These are phyloP conservation scores for Panaeolus papilionaceus DNA, from an alignment of 768 basidiomycete genomes.

Conservation along the genomic window DNA sequence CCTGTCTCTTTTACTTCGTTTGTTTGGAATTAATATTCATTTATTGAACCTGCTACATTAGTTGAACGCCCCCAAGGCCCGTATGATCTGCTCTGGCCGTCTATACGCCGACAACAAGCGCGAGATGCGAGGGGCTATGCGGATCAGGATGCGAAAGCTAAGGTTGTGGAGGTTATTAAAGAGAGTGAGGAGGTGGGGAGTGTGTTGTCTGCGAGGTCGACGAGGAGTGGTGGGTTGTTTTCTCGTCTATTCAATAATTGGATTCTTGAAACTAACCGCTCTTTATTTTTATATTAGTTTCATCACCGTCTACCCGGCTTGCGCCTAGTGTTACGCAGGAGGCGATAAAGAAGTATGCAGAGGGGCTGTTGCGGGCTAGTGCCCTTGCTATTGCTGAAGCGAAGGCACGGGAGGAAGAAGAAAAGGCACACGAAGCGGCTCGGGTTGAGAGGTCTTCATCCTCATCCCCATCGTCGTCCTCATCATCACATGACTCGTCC, in stretches of 20 bases:
- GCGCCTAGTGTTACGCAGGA: constrained; percentile 38
- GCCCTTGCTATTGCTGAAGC: constrained; percentile 39
- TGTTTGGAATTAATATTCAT: background rate
- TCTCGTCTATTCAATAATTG: too few relatives aligned
- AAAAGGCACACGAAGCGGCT: background rate
- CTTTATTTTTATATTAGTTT: constrained; percentile 7
- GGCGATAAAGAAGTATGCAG: constrained; percentile 61
- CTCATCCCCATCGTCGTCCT: background rate
- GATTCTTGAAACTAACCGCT: background rate
- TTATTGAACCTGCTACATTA: constrained; percentile 28
- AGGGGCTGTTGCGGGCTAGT: constrained; percentile 48
- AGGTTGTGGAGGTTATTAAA: constrained; percentile 42
- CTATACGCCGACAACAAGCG: constrained; percentile 42
- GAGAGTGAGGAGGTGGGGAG: constrained; percentile 19
- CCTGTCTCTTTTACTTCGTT: background rate
- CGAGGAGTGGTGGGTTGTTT: background rate
- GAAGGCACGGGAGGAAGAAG: background rate
- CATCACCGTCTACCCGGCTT: constrained; percentile 21
- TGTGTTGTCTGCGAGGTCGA: constrained; percentile 20
- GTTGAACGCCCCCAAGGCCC: constrained; percentile 62
- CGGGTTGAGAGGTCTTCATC: background rate
- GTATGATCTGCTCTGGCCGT: constrained; percentile 88
- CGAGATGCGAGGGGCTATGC: constrained; percentile 35
- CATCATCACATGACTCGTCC: background rate
- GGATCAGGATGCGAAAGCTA: constrained; percentile 33